Conservation (phyloP, 345 rosid genomes). For the Salix koriyanagi region DNA sequence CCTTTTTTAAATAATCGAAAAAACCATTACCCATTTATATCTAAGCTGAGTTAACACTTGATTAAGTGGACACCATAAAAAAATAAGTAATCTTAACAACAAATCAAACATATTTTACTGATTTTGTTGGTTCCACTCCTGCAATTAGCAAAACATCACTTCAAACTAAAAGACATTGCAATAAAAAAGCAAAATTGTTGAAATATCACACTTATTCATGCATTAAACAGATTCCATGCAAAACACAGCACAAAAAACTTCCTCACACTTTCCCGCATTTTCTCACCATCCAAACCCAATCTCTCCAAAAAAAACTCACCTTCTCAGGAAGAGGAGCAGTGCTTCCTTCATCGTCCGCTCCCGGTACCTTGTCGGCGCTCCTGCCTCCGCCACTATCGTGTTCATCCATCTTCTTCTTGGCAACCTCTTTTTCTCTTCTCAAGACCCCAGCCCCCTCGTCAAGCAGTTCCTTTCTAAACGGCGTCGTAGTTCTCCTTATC, state of each 20-base stretch:
- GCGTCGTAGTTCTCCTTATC: slow-evolving; percentile 16
- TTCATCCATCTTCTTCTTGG: slow-evolving; percentile 54
- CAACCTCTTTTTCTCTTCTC: slow-evolving; percentile 24
- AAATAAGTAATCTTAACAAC: too few species aligned
- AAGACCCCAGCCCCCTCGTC: slow-evolving; percentile 19
- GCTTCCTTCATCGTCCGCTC: slow-evolving; percentile 83
- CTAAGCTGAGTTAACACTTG: not conserved
- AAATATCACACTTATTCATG: not conserved
- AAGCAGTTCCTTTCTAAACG: slow-evolving; percentile 10
- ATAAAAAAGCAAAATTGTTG: not conserved
- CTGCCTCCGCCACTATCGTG: slow-evolving; percentile 70
- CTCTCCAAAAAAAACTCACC: slow-evolving; percentile 28
- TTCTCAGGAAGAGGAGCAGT: slow-evolving; percentile 85
- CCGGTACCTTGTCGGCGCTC: slow-evolving; percentile 52
- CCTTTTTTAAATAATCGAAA: not conserved
- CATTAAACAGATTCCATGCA: not conserved
- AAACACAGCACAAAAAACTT: not conserved
- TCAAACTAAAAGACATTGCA: not conserved
- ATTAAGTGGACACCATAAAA: not conserved
- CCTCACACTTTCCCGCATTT: not conserved
- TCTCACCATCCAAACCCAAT: not conserved
- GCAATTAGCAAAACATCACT: not conserved
- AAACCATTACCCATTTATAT: not conserved
- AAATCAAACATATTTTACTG: not conserved
- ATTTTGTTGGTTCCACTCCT: not conserved